Evolutionary conservation across 2,329 filamentous ascomycete species (phyloP).

Genomic region (Botrytis porri): DNA sequence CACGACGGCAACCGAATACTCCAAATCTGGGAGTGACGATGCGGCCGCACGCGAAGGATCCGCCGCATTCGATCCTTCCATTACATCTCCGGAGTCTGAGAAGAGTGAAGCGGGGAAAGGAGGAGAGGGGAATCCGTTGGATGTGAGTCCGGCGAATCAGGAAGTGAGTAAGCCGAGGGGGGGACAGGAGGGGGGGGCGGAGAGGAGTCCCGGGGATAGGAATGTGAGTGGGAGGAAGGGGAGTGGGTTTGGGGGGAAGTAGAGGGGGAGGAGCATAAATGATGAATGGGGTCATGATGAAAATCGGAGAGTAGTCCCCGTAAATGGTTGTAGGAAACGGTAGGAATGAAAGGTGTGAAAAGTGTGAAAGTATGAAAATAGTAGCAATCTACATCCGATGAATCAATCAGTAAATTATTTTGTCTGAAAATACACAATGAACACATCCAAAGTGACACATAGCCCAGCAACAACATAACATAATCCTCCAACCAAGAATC

Average conservation of each 20-base stretch:
- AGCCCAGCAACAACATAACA: not conserved
- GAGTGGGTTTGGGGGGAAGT: constrained; percentile 42
- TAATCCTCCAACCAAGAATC: not conserved
- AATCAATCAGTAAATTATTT: not conserved
- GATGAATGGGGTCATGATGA: constrained; percentile 44
- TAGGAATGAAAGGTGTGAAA: not conserved
- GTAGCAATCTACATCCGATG: not conserved
- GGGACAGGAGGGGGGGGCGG: constrained; percentile 45
- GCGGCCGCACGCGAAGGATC: constrained; percentile 52
- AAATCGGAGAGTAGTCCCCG: not conserved
- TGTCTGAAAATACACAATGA: not conserved
- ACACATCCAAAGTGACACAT: not conserved
- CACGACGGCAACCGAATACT: constrained; percentile 63
- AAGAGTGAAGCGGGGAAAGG: constrained; percentile 41
- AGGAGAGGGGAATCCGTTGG: constrained; percentile 47
- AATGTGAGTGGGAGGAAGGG: constrained; percentile 38
- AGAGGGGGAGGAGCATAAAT: constrained; percentile 39
- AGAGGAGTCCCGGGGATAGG: constrained; percentile 47
- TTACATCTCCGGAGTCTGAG: constrained; percentile 45
- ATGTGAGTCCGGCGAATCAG: constrained; percentile 59
- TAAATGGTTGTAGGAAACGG: not conserved
- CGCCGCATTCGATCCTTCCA: constrained; percentile 63
- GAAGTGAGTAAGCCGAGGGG: constrained; percentile 52
- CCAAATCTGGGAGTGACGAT: constrained; percentile 63
- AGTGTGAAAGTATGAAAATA: not conserved